Evolutionary conservation across 164 flowering plant species (phyloP).

Genomic region (Vitis cinerea): DNA sequence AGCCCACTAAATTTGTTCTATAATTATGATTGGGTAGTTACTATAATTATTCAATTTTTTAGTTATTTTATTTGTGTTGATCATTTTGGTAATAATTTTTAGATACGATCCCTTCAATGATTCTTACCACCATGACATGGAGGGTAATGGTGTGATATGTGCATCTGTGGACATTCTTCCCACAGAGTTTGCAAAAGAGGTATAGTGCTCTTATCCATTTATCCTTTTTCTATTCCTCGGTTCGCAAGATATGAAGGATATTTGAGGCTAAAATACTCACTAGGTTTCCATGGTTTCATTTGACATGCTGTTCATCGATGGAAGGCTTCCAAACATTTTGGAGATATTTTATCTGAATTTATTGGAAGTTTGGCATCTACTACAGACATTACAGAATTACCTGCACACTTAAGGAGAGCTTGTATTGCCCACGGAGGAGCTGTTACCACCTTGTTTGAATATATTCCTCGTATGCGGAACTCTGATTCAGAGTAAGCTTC

Average conservation of each 20-base stretch:
- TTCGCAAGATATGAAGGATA: neutral
- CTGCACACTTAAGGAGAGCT: conserved; percentile 76
- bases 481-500: conserved; percentile 65
- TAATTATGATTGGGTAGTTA: too few relatives aligned
- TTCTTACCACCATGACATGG: conserved; percentile 78
- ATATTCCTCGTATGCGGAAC: conserved; percentile 83
- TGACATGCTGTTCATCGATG: conserved; percentile 3
- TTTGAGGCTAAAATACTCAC: neutral
- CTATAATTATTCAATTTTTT: neutral
- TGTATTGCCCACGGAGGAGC: conserved; percentile 80
- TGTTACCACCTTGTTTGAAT: conserved; percentile 78
- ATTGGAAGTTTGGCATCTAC: conserved; percentile 71
- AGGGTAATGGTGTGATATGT: conserved; percentile 80
- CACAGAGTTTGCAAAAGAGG: conserved; percentile 98
- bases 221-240: neutral
- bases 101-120: conserved; percentile 70
- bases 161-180: conserved; percentile 93
- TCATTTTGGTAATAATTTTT: neutral
- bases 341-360: conserved; percentile 82
- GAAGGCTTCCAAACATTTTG: conserved; percentile 97
- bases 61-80: neutral
- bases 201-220: conserved; percentile 11
- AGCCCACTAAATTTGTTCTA: too few relatives aligned
- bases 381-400: conserved; percentile 49
- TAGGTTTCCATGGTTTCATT: conserved; percentile 5